Evolutionary conservation across 176 grass and related monocot species (phyloP).

Genomic region (Melocanna baccifera): DNA sequence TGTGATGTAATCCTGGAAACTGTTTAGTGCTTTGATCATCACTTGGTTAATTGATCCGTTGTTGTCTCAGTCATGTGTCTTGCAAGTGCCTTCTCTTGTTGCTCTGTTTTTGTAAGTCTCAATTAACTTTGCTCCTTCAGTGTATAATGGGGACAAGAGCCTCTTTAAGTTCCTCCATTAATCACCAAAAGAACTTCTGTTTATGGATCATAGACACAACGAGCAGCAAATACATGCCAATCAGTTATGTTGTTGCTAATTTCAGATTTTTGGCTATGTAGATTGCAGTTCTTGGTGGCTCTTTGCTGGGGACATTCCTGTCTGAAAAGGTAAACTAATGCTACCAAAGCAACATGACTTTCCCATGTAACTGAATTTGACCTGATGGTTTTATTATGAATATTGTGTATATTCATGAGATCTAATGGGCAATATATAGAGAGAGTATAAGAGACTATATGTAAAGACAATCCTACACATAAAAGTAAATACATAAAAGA

Average conservation of each 20-base stretch:
- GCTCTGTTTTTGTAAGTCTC: background rate
- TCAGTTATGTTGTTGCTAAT: background rate
- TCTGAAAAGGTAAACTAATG: slow-evolving; percentile 76
- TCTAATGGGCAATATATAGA: no score
- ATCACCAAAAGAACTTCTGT: slow-evolving; percentile 1
- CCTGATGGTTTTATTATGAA: background rate
- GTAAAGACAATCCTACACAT: no score
- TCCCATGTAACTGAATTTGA: background rate
- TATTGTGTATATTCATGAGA: no score
- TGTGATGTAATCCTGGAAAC: background rate
- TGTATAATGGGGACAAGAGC: background rate
- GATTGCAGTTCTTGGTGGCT: slow-evolving; percentile 95
- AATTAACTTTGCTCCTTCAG: background rate
- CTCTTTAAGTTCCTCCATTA: background rate
- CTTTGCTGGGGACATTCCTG: slow-evolving; percentile 85
- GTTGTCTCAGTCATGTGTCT: background rate
- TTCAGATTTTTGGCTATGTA: slow-evolving; percentile 21
- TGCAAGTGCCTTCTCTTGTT: background rate
- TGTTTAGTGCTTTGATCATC: background rate
- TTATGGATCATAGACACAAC: background rate
- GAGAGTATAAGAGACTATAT: no score
- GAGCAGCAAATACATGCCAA: background rate
- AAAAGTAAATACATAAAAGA: no score
- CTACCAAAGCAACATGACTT: background rate
- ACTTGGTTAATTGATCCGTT: background rate